Conservation (phyloP, 1,139 yeast species). For the Lodderomyces orthopsilosis region DNA sequence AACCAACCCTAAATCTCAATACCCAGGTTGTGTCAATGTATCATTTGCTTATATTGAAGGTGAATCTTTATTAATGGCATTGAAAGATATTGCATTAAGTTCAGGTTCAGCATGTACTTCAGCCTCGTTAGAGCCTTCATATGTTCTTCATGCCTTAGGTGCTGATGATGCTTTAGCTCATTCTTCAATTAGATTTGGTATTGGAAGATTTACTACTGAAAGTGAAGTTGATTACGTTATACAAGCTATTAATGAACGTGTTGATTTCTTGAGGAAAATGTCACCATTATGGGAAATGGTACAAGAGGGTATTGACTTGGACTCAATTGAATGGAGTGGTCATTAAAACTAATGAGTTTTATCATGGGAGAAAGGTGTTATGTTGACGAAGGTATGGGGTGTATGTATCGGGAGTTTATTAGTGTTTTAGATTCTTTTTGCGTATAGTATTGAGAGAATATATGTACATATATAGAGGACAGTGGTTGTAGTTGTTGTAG, state of each 20-base stretch:
- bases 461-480: background rate
- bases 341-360: constrained; percentile 37
- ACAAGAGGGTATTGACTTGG: constrained; percentile 94
- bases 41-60: constrained; percentile 98
- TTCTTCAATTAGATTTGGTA: constrained; percentile 93
- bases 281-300: constrained; percentile 99
- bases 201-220: constrained; percentile 96
- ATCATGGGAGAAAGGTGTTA: too few species aligned
- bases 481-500: too few species aligned
- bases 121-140: constrained; percentile 96
- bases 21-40: constrained; percentile 93
- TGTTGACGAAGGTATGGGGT: too few species aligned
- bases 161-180: constrained; percentile 98
- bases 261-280: constrained; percentile 84
- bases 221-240: constrained; percentile 93
- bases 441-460: background rate
- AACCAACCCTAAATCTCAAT: constrained; percentile 49
- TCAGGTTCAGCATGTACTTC: constrained; percentile 99
- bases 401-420: background rate
- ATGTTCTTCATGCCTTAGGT: constrained; percentile 93
- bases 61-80: constrained; percentile 94
- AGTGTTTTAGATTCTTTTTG: background rate
- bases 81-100: constrained; percentile 92
- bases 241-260: constrained; percentile 84
- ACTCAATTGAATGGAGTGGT: constrained; percentile 96